Percentiles rank a stretch among this genome's conserved stretches.
phyloP scores from a whole-genome alignment of 495 filamentous ascomycete genomes.

The Aspergillus bertholletiae region DNA sequence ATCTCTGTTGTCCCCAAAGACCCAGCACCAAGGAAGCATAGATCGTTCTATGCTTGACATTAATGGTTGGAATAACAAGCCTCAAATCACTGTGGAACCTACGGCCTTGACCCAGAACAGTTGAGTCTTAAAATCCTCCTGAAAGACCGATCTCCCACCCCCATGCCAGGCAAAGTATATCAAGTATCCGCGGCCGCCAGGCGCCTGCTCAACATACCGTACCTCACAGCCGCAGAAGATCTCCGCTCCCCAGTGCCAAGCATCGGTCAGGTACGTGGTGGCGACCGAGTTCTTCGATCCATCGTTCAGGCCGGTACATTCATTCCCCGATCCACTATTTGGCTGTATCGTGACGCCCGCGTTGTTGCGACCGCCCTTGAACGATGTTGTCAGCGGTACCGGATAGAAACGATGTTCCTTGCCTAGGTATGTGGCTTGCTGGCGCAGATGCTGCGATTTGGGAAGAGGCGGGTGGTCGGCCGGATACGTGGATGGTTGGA shows the following conservation, averaged over 20 bases:
- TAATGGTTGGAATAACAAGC: not conserved
- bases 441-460: slow-evolving; percentile 55
- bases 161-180: slow-evolving; percentile 67
- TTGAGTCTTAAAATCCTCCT: slow-evolving; percentile 53
- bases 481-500: slow-evolving; percentile 59
- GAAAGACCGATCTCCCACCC: slow-evolving; percentile 53
- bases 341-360: slow-evolving; percentile 60
- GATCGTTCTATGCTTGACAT: slow-evolving; percentile 22
- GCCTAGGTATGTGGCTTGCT: slow-evolving; percentile 50
- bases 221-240: slow-evolving; percentile 73
- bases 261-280: slow-evolving; percentile 66
- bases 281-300: slow-evolving; percentile 63
- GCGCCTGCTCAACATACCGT: slow-evolving; percentile 56
- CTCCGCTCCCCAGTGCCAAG: slow-evolving; percentile 73
- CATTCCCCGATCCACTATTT: slow-evolving; percentile 56
- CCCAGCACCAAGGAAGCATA: slow-evolving; percentile 27
- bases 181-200: slow-evolving; percentile 50
- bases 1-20: slow-evolving; percentile 64
- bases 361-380: slow-evolving; percentile 55
- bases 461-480: slow-evolving; percentile 48
- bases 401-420: slow-evolving; percentile 50
- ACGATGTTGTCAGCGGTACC: slow-evolving; percentile 59
- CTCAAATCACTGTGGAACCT: slow-evolving; percentile 46
- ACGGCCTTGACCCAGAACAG: slow-evolving; percentile 67
- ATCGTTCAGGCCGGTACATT: slow-evolving; percentile 63